phyloP scores from a whole-genome alignment of 2,329 filamentous ascomycete species.

The Gaeumannomyces tritici region DNA sequence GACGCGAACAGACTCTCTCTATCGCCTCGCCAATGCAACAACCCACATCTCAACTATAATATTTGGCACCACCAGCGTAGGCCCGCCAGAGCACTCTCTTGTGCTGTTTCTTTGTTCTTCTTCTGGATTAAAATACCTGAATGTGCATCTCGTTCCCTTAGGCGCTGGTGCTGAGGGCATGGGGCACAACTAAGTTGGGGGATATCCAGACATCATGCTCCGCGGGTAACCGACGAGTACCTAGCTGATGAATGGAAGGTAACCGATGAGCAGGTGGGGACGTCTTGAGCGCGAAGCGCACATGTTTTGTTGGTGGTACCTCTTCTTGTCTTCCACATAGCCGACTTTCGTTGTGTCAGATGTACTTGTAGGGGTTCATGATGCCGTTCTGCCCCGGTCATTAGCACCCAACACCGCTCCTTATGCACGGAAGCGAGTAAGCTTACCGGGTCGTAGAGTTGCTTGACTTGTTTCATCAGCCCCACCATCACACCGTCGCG shows the following conservation, averaged over 20 bases:
- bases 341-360: conserved; percentile 31
- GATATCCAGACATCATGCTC: background rate
- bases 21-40: background rate
- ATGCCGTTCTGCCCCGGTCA: conserved; percentile 66
- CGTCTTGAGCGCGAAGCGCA: background rate
- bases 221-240: background rate
- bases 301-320: background rate
- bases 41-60: background rate
- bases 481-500: conserved; percentile 77
- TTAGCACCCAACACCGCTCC: conserved; percentile 4
- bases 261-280: background rate
- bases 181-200: background rate
- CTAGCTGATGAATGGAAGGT: too few species aligned
- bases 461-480: conserved; percentile 93
- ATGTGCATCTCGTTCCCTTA: background rate
- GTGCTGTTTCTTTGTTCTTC: background rate
- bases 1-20: too few species aligned
- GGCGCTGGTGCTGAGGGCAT: background rate
- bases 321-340: background rate
- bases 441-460: conserved; percentile 86
- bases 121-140: background rate
- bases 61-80: background rate
- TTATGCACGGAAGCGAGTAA: background rate
- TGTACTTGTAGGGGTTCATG: conserved; percentile 99
- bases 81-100: background rate